Evolutionary conservation across 108 stramenopile genomes (phyloP).

Genomic region (Tribonema minus): DNA sequence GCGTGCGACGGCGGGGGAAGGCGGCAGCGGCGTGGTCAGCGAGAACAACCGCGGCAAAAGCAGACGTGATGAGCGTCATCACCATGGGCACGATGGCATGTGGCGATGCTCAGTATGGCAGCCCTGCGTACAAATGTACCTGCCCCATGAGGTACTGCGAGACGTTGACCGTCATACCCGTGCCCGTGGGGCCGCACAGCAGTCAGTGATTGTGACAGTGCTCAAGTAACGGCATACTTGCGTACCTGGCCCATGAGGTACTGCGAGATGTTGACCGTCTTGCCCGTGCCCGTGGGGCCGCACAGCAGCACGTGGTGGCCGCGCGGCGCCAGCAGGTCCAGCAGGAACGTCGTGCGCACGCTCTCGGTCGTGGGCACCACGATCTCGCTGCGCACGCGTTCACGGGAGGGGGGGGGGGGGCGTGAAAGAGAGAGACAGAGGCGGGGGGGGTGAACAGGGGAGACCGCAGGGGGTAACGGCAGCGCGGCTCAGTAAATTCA

Average conservation of each 20-base stretch:
- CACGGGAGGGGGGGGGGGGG: no score
- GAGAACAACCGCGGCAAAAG: no score
- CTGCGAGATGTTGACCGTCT: slow-evolving; percentile 66
- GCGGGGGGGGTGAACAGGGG: no score
- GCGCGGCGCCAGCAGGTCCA: slow-evolving; percentile 55
- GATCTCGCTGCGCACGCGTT: slow-evolving; percentile 18
- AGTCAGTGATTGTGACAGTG: not conserved
- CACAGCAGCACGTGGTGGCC: slow-evolving; percentile 62
- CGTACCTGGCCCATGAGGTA: slow-evolving; percentile 50
- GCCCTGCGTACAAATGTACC: not conserved
- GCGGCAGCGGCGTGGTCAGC: no score
- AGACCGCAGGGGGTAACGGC: no score
- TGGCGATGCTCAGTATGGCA: no score
- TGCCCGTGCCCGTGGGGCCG: slow-evolving; percentile 67
- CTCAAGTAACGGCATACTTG: not conserved
- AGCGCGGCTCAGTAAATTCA: no score
- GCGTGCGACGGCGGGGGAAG: not conserved
- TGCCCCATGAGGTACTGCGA: slow-evolving; percentile 55
- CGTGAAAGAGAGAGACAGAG: no score
- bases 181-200: slow-evolving; percentile 21
- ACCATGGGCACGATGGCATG: no score
- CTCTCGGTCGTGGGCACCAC: slow-evolving; percentile 64
- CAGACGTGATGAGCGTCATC: no score
- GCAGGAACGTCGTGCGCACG: slow-evolving; percentile 60
- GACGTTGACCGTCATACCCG: slow-evolving; percentile 67